These are phyloP conservation scores for Rosa rugosa DNA, from an alignment of 306 rosid genomes.

Conservation along the genomic window DNA sequence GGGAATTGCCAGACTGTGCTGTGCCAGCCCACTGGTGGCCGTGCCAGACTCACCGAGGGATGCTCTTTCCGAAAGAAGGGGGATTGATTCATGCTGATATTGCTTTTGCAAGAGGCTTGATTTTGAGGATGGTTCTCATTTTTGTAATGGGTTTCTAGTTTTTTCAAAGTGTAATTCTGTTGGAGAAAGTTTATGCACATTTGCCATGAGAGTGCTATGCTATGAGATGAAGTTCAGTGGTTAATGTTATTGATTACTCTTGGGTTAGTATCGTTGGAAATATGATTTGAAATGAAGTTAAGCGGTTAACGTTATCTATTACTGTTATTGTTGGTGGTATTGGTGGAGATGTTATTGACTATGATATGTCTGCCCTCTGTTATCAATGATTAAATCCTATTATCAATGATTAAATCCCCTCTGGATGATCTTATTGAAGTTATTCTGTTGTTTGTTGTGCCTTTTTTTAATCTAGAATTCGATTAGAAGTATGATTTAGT, in stretches of 20 bases:
- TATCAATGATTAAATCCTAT: not conserved
- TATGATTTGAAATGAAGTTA: not conserved
- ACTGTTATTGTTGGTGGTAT: too few relatives aligned
- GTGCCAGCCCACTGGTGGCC: slow-evolving; percentile 56
- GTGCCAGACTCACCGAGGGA: slow-evolving; percentile 51
- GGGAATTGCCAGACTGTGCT: slow-evolving; percentile 53
- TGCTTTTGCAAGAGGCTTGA: not conserved
- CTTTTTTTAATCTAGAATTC: too few relatives aligned
- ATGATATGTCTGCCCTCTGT: too few relatives aligned
- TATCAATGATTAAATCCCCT: too few relatives aligned
- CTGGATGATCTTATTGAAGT: too few relatives aligned
- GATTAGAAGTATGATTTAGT: too few relatives aligned
- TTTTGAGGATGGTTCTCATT: not conserved
- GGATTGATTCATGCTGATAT: slow-evolving; percentile 14
- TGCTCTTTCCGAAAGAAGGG: slow-evolving; percentile 50
- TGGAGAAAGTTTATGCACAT: not conserved
- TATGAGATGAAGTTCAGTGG: not conserved
- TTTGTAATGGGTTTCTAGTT: not conserved
- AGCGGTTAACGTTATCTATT: not conserved
- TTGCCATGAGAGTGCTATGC: not conserved
- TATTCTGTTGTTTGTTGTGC: too few relatives aligned
- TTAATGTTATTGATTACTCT: not conserved
- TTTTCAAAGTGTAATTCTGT: not conserved
- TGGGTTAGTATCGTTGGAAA: not conserved
- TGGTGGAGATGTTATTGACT: not conserved